Percentiles rank a stretch among this genome's conserved stretches.
phyloP scores from a whole-genome alignment of 306 rosid genomes.

The Cicer chorassanicum region DNA sequence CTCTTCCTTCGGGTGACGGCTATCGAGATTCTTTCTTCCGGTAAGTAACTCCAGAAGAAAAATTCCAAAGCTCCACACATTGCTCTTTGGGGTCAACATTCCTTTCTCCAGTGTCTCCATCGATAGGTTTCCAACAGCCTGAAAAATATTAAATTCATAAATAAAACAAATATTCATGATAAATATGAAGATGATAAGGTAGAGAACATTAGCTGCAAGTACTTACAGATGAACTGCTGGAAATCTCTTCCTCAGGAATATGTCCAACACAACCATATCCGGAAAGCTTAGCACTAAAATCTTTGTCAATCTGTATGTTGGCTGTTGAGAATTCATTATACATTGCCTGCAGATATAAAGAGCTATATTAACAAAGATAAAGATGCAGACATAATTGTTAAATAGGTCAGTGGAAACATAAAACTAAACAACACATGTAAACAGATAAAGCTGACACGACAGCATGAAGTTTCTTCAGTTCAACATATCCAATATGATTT shows the following conservation, averaged over 20 bases:
- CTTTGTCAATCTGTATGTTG: conserved; percentile 95
- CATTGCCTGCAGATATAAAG: conserved; percentile 80
- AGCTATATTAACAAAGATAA: conserved; percentile 42
- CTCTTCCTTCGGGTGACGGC: conserved; percentile 95
- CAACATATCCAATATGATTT: conserved; percentile 5
- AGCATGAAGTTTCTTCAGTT: neutral
- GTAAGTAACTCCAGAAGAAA: conserved; percentile 93
- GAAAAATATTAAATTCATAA: conserved; percentile 39
- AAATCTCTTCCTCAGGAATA: conserved; percentile 82
- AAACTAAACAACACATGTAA: neutral
- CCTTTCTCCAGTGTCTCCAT: conserved; percentile 95
- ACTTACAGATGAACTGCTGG: conserved; percentile 82
- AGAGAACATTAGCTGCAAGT: conserved; percentile 30
- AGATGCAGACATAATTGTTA: neutral
- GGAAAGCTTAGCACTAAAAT: conserved; percentile 98
- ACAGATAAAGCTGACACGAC: conserved; percentile 29
- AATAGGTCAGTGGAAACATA: conserved; percentile 22
- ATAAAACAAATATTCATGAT: conserved; percentile 23
- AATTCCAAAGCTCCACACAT: conserved; percentile 93
- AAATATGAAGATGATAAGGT: conserved; percentile 1
- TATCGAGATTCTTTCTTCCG: conserved; percentile 85
- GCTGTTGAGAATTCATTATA: conserved; percentile 92
- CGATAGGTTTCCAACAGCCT: conserved; percentile 93
- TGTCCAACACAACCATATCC: conserved; percentile 98
- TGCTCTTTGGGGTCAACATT: conserved; percentile 96